These are phyloP conservation scores for Acanthamoeba castellanii DNA, from an alignment of 208 protist species.

Conservation along the genomic window DNA sequence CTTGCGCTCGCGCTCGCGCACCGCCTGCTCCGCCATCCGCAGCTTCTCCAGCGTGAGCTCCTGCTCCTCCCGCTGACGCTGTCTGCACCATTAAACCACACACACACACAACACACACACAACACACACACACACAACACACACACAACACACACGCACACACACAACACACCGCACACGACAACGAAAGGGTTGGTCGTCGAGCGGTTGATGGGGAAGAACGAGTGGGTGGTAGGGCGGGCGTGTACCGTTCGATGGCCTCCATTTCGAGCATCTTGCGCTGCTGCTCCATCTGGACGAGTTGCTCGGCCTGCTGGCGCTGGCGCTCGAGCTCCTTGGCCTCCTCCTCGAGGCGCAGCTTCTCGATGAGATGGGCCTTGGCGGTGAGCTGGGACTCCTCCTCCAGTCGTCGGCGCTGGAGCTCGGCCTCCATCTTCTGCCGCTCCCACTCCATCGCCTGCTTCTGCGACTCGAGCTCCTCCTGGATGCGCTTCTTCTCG, in stretches of 20 bases:
- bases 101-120: background rate
- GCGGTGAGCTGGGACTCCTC: constrained; percentile 18
- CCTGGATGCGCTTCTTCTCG: constrained; percentile 15
- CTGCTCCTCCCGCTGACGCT: constrained; percentile 13
- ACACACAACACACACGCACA: background rate
- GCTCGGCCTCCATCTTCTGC: constrained; percentile 44
- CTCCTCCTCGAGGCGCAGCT: constrained; percentile 37
- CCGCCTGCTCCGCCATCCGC: background rate
- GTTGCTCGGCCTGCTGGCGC: constrained; percentile 29
- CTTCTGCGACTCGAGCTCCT: constrained; percentile 17
- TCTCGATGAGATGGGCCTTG: constrained; percentile 10
- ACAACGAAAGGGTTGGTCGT: background rate
- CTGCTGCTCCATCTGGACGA: constrained; percentile 42
- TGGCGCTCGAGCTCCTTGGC: constrained; percentile 15
- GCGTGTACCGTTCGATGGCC: background rate
- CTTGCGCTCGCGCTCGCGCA: constrained; percentile 44
- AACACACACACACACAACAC: background rate
- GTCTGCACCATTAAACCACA: background rate
- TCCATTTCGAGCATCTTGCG: constrained; percentile 23
- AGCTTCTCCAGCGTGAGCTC: constrained; percentile 23
- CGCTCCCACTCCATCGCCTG: constrained; percentile 40
- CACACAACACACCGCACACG: background rate
- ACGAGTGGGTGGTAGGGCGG: too few species aligned
- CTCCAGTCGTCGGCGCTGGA: background rate
- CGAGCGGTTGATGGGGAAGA: background rate